Evolutionary conservation across 1,284 basidiomycete species (phyloP).

Genomic region (Trametes versicolor): DNA sequence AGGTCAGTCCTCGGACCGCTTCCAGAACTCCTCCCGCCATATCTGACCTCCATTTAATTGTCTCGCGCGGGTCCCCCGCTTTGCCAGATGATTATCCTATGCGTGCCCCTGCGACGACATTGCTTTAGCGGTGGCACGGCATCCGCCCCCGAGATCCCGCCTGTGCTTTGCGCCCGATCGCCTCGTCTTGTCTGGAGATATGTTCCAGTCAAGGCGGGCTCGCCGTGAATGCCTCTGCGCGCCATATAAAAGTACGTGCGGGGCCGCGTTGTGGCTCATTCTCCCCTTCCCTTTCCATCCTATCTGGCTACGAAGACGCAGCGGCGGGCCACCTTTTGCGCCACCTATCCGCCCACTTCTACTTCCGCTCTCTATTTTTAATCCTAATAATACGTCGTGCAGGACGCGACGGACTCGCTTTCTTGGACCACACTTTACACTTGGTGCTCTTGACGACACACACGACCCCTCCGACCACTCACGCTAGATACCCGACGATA

Average conservation of each 20-base stretch:
- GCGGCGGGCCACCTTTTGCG: conserved; percentile 26
- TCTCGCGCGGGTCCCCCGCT: conserved; percentile 17
- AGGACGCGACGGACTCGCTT: conserved; percentile 26
- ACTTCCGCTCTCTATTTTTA: conserved; percentile 25
- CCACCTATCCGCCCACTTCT: conserved; percentile 15
- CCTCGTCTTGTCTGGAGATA: conserved; percentile 25
- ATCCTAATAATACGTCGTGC: conserved; percentile 29
- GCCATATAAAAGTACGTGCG: conserved; percentile 23
- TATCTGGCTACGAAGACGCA: conserved; percentile 23
- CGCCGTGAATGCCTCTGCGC: neutral
- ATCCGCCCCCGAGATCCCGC: conserved; percentile 19
- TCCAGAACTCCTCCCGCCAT: conserved; percentile 13
- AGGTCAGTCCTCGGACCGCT: neutral
- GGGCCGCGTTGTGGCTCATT: conserved; percentile 15
- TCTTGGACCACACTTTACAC: neutral
- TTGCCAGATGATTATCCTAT: conserved; percentile 5
- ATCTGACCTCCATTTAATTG: conserved; percentile 21
- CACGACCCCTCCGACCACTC: neutral
- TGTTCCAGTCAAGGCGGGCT: conserved; percentile 7
- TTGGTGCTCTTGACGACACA: conserved; percentile 10
- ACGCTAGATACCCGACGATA: conserved; percentile 13
- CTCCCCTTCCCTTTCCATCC: conserved; percentile 4
- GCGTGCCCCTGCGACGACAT: conserved; percentile 10
- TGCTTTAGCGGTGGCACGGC: conserved; percentile 6
- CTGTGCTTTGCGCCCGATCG: conserved; percentile 19